These are phyloP conservation scores for Neurospora sublineolata DNA, from an alignment of 495 filamentous ascomycete genomes.

Conservation along the genomic window DNA sequence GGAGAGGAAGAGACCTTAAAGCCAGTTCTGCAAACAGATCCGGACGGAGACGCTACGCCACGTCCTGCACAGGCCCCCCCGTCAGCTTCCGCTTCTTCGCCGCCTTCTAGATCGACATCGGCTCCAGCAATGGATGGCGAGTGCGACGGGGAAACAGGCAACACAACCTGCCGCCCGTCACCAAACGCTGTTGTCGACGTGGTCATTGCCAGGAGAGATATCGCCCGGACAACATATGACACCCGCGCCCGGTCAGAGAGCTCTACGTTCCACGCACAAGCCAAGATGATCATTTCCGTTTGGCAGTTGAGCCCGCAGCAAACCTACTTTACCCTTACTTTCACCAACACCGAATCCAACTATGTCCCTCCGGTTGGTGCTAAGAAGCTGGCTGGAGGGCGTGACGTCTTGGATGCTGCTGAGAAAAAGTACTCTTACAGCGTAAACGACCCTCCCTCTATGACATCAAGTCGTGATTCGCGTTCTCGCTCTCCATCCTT, in stretches of 20 bases:
- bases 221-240: constrained; percentile 17
- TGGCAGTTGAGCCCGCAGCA: constrained; percentile 47
- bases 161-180: constrained; percentile 20
- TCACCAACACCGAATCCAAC: constrained; percentile 38
- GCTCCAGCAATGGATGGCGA: background rate
- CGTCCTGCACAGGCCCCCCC: background rate
- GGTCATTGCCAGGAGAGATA: constrained; percentile 31
- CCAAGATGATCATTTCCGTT: constrained; percentile 57
- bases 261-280: constrained; percentile 31
- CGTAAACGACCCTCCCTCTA: constrained; percentile 31
- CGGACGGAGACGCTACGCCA: constrained; percentile 11
- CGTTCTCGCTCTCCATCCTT: constrained; percentile 20
- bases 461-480: constrained; percentile 29
- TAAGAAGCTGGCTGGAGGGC: constrained; percentile 19
- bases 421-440: constrained; percentile 23
- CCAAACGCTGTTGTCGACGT: constrained; percentile 45
- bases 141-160: constrained; percentile 5
- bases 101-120: background rate
- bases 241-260: constrained; percentile 17
- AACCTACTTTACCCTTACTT: constrained; percentile 54
- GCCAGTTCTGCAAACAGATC: background rate
- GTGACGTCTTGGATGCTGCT: constrained; percentile 23
- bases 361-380: constrained; percentile 10
- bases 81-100: background rate
- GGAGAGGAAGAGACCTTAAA: background rate